Evolutionary conservation across 768 basidiomycete genomes (phyloP).

Genomic region (Mycena indigotica): DNA sequence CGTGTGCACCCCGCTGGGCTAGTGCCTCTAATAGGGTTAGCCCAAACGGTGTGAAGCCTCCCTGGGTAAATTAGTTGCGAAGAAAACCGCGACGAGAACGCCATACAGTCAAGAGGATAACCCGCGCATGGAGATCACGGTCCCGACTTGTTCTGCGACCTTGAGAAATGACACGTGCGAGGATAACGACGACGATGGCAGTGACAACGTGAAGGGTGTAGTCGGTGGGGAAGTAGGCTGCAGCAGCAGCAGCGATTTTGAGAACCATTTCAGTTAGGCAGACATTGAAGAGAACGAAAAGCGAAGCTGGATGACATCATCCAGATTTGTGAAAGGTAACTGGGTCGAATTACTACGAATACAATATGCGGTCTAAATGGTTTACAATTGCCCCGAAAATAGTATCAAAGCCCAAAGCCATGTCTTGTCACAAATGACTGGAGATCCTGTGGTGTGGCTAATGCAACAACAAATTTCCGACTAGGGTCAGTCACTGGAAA

Average conservation of each 20-base stretch:
- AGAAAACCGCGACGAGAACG: not conserved
- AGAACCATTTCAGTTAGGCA: slow-evolving; percentile 49
- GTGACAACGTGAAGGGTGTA: slow-evolving; percentile 59
- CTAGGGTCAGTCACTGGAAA: slow-evolving; percentile 75
- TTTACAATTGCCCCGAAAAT: not conserved
- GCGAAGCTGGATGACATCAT: no score
- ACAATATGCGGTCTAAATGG: not conserved
- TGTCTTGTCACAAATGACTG: slow-evolving; percentile 60
- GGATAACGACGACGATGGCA: slow-evolving; percentile 45
- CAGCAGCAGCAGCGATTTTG: slow-evolving; percentile 43
- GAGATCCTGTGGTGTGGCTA: slow-evolving; percentile 77
- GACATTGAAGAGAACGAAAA: not conserved
- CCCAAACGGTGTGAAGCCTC: slow-evolving; percentile 74
- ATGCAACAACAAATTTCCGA: slow-evolving; percentile 81
- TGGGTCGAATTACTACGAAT: not conserved
- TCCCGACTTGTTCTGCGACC: slow-evolving; percentile 73
- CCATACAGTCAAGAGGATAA: slow-evolving; percentile 71
- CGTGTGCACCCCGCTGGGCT: slow-evolving; percentile 74
- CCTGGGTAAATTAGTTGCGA: slow-evolving; percentile 42
- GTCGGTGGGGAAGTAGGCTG: slow-evolving; percentile 52
- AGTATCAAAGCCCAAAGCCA: slow-evolving; percentile 35
- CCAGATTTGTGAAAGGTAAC: not conserved
- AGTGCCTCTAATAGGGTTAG: slow-evolving; percentile 66
- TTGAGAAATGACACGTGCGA: slow-evolving; percentile 63
- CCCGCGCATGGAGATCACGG: slow-evolving; percentile 72